phyloP scores from a whole-genome alignment of 495 filamentous ascomycete species.

The Lasiosphaeria ovina region DNA sequence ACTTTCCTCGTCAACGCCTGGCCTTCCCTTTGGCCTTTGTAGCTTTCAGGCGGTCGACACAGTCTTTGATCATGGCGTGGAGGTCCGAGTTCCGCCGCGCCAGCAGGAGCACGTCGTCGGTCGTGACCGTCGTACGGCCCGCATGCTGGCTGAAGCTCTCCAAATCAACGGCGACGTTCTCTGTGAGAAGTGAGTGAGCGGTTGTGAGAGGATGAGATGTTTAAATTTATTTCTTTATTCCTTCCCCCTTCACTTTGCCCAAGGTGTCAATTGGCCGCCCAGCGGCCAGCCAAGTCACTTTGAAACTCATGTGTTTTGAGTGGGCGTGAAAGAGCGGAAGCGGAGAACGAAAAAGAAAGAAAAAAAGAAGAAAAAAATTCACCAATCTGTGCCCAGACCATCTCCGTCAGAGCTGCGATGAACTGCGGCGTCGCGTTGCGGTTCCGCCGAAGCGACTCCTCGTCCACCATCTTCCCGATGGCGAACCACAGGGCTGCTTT shows the following conservation, averaged over 20 bases:
- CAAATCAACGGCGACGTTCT: conserved; percentile 71
- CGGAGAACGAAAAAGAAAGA: background rate
- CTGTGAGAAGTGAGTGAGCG: conserved; percentile 35
- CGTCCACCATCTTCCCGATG: conserved; percentile 86
- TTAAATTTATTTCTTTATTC: background rate
- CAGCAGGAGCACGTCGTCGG: conserved; percentile 84
- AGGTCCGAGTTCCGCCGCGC: conserved; percentile 83
- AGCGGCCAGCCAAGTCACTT: no score
- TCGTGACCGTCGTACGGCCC: conserved; percentile 75
- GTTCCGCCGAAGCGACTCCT: conserved; percentile 71
- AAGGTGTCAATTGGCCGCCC: no score
- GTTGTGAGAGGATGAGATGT: background rate
- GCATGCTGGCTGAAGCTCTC: conserved; percentile 86
- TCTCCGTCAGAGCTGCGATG: conserved; percentile 85
- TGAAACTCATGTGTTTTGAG: background rate
- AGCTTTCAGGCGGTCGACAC: conserved; percentile 59
- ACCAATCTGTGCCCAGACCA: conserved; percentile 91
- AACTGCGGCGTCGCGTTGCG: conserved; percentile 93
- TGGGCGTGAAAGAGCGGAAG: background rate
- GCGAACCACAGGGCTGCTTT: conserved; percentile 94
- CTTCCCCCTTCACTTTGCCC: background rate
- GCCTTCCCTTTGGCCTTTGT: conserved; percentile 32
- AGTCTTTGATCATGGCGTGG: conserved; percentile 65
- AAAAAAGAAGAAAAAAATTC: conserved; percentile 21
- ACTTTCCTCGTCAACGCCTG: background rate